Evolutionary conservation across 2,329 filamentous ascomycete species (phyloP), one percentile per base, ranked within the genome.

Genomic region (Monascus ruber): DNA sequence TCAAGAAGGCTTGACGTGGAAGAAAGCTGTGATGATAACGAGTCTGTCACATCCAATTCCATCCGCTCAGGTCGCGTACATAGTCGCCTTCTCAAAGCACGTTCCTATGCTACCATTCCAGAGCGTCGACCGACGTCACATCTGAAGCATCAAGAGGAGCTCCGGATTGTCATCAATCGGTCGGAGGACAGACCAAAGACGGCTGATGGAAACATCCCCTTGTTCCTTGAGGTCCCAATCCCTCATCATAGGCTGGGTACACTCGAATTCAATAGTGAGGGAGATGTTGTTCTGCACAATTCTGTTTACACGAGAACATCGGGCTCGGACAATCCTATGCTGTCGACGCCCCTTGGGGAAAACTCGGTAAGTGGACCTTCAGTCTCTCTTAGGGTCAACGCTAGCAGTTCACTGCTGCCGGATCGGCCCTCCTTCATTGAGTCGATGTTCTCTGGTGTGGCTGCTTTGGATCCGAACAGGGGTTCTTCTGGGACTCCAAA

Each of bases 231-330:
- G 49, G 74, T 89, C 33, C 72, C 79, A 24, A 94, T 94, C 37
- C 87, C 88, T 29, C 81, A 84, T 41, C 93, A 88, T 71, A 80
- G 81, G 47, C 69, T 95, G 41, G 88, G 87, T 8, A 83, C 81
- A 1, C 85, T 86, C 11, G 77, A 79, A 42, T 94, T 94, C 60
- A 89, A 82, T 46, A 66, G 76, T 38, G 74, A 75, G 49, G 86
- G 86, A 7, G 87, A 82, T 2, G 79, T 85, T 2, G 74, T 85
- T 45, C 70, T 95, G 46, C 80, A 84, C 44, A 83, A 80, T 47
- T 93, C 88, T n/a, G 79, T 82, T 10, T 85, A 85, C 58, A 77
- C 74, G 7, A 62, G 64, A 38, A 76, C 80, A 3, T 83, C 84
- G 2, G 81, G 61, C 36, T 65, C 77, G 5, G 84, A 89, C 38